phyloP scores from a whole-genome alignment of 306 rosid species.

The Cucumis sativus region DNA sequence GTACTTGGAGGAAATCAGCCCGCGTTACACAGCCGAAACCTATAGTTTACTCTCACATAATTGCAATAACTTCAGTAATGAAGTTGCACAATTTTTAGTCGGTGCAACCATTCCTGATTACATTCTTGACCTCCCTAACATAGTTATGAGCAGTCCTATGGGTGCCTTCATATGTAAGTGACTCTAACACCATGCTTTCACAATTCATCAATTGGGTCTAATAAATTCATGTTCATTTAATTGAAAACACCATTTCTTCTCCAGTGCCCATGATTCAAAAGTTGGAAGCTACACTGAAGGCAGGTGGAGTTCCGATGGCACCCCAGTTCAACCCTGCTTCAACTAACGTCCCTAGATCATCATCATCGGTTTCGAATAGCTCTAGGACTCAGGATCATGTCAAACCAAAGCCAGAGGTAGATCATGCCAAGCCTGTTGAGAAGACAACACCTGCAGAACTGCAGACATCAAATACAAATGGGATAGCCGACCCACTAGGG shows the following conservation, averaged over 20 bases:
- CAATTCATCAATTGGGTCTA: neutral
- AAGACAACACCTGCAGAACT: slow-evolving; percentile 11
- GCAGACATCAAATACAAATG: slow-evolving; percentile 15
- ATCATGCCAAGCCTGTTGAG: slow-evolving; percentile 7
- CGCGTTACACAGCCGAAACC: slow-evolving; percentile 63
- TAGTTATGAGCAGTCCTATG: slow-evolving; percentile 86
- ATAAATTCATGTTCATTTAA: neutral
- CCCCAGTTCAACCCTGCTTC: slow-evolving; percentile 61
- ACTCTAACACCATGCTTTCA: neutral
- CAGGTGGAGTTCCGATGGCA: slow-evolving; percentile 72
- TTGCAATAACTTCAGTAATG: slow-evolving; percentile 91
- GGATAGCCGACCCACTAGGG: slow-evolving; percentile 48
- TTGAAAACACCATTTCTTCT: neutral
- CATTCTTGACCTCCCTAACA: slow-evolving; percentile 77
- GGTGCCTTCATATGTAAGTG: slow-evolving; percentile 66
- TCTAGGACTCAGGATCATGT: neutral
- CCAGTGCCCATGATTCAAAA: slow-evolving; percentile 97
- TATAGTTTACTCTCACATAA: slow-evolving; percentile 76
- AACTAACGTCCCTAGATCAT: slow-evolving; percentile 3
- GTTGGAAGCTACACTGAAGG: slow-evolving; percentile 58
- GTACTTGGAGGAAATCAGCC: slow-evolving; percentile 76
- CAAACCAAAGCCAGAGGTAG: slow-evolving; percentile 1
- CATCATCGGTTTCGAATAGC: slow-evolving; percentile 2
- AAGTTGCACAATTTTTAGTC: slow-evolving; percentile 84
- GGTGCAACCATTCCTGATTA: slow-evolving; percentile 67